Evolutionary conservation across 2,329 filamentous ascomycete species (phyloP).

Genomic region (Penicillium sp.): DNA sequence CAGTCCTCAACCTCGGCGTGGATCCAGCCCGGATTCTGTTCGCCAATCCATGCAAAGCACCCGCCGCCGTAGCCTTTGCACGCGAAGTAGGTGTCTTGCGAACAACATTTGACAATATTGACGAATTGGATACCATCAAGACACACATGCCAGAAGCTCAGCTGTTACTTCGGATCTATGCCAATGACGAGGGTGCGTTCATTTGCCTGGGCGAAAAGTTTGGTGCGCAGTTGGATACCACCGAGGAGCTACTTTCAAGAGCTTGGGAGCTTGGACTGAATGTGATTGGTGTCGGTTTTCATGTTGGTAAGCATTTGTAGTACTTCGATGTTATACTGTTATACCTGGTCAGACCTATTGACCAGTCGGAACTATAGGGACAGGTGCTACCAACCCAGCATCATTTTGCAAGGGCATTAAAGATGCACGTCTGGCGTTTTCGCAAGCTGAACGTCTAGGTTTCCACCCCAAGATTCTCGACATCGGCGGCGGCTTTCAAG

Average conservation of each 20-base stretch:
- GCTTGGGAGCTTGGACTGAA: slow-evolving; percentile 23
- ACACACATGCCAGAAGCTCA: slow-evolving; percentile 16
- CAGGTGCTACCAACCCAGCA: slow-evolving; percentile 17
- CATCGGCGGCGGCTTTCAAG: slow-evolving; percentile 28
- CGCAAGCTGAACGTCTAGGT: slow-evolving; percentile 11
- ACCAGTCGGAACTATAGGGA: background rate
- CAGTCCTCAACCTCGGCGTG: slow-evolving; percentile 21
- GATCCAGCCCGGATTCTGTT: slow-evolving; percentile 27
- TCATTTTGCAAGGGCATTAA: slow-evolving; percentile 19
- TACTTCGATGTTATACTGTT: background rate
- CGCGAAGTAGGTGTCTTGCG: slow-evolving; percentile 12
- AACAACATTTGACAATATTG: slow-evolving; percentile 30
- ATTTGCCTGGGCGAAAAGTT: slow-evolving; percentile 20
- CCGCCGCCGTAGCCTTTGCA: slow-evolving; percentile 19
- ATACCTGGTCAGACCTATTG: background rate
- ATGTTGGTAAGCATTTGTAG: slow-evolving; percentile 22
- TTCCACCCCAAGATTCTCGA: slow-evolving; percentile 23
- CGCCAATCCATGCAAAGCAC: slow-evolving; percentile 29
- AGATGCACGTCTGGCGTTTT: slow-evolving; percentile 18
- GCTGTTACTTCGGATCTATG: slow-evolving; percentile 25
- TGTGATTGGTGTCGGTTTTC: slow-evolving; percentile 30
- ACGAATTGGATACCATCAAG: slow-evolving; percentile 28
- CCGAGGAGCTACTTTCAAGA: slow-evolving; percentile 14
- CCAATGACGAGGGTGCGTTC: slow-evolving; percentile 16
- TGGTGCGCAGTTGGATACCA: slow-evolving; percentile 21